Percentiles rank a stretch among this genome's conserved stretches.
Evolutionary conservation across 2,329 filamentous ascomycete genomes (phyloP).

Genomic region (Penicillium sp.): DNA sequence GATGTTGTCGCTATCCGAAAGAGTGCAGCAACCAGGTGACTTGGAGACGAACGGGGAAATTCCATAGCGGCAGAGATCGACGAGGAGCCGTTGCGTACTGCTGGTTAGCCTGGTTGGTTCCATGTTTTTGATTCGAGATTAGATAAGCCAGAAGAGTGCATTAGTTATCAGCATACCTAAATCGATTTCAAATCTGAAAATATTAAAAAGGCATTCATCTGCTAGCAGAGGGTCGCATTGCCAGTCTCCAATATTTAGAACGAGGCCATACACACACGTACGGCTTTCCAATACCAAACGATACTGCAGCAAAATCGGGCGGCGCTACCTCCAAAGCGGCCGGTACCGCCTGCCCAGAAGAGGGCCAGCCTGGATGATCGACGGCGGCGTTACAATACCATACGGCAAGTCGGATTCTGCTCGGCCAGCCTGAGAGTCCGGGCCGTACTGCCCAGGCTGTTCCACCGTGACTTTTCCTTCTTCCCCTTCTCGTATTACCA

Average conservation of each 20-base stretch:
- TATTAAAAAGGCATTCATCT: not conserved
- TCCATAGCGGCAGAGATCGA: conserved; percentile 2
- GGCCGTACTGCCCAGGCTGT: conserved; percentile 2
- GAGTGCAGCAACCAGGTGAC: conserved; percentile 5
- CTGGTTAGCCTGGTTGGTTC: not conserved
- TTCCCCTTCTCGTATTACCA: conserved; percentile 22
- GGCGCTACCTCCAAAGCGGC: conserved; percentile 3
- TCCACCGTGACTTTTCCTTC: conserved; percentile 23
- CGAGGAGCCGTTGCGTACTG: not conserved
- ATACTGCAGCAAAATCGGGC: not conserved
- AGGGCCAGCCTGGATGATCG: conserved; percentile 15
- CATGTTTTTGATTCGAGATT: not conserved
- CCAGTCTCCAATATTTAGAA: not conserved
- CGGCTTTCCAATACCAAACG: not conserved
- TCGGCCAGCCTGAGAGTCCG: conserved; percentile 12
- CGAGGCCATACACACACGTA: not conserved
- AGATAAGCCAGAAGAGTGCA: not conserved
- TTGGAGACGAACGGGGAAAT: conserved; percentile 3
- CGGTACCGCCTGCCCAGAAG: conserved; percentile 11
- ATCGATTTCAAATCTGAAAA: too few species aligned
- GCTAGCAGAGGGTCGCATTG: not conserved
- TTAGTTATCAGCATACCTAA: not conserved
- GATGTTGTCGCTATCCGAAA: not conserved
- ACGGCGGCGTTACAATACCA: conserved; percentile 15
- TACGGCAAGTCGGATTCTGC: conserved; percentile 18